Conservation (phyloP, 2,329 filamentous ascomycete species). For the Chrysoporthe cubensis region DNA sequence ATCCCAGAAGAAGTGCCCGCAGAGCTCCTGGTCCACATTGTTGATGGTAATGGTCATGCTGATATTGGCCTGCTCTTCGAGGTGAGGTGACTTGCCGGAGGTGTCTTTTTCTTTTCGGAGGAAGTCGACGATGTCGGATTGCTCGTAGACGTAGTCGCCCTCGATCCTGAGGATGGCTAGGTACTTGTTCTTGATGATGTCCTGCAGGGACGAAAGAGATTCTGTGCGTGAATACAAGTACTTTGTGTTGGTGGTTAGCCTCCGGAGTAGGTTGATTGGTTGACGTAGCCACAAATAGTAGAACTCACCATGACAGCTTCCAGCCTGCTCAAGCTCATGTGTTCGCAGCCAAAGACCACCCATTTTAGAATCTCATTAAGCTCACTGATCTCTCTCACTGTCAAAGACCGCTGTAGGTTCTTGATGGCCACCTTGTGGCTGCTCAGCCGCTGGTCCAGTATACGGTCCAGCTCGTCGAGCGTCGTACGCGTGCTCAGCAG, state of each 20-base stretch:
- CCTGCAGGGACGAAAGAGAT: slow-evolving; percentile 30
- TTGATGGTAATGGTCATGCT: slow-evolving; percentile 36
- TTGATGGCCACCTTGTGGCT: slow-evolving; percentile 34
- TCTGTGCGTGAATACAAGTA: slow-evolving; percentile 32
- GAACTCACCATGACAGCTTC: slow-evolving; percentile 33
- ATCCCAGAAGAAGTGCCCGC: slow-evolving; percentile 36
- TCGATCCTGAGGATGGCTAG: slow-evolving; percentile 32
- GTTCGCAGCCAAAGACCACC: slow-evolving; percentile 30
- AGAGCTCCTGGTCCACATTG: slow-evolving; percentile 35
- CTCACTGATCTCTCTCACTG: slow-evolving; percentile 32
- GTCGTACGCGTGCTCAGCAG: slow-evolving; percentile 31
- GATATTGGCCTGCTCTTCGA: slow-evolving; percentile 31
- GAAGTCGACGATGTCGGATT: slow-evolving; percentile 31
- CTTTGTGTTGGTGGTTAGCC: slow-evolving; percentile 18
- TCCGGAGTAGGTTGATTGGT: rapidly evolving
- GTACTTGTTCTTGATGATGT: slow-evolving; percentile 35
- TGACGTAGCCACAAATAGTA: not conserved
- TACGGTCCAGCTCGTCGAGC: slow-evolving; percentile 27
- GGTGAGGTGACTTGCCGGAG: slow-evolving; percentile 1
- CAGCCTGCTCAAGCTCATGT: slow-evolving; percentile 30
- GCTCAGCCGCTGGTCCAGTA: slow-evolving; percentile 31
- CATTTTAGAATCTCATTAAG: slow-evolving; percentile 37
- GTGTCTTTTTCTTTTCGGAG: slow-evolving; percentile 27
- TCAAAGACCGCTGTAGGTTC: slow-evolving; percentile 33
- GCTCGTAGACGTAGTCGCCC: slow-evolving; percentile 27